Evolutionary conservation across 179 eudicot genomes (phyloP).

Genomic region (Actinidia arguta): DNA sequence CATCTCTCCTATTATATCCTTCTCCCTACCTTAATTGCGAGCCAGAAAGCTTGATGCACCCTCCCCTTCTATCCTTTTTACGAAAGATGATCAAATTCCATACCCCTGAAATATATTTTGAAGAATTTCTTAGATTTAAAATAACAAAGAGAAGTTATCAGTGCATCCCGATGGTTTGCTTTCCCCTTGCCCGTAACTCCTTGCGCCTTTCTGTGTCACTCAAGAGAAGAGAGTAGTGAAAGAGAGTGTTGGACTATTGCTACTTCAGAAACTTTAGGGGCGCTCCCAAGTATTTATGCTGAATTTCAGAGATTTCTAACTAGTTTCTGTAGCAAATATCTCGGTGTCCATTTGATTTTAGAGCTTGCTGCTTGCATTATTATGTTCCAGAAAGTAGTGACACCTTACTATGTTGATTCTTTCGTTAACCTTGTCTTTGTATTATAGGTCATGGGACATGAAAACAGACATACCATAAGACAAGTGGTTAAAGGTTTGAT

Average conservation of each 20-base stretch:
- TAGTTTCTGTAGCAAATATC: neutral
- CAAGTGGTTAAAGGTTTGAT: slow-evolving; percentile 80
- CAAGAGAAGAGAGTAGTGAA: neutral
- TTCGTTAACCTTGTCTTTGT: slow-evolving; percentile 15
- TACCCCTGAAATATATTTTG: too few species aligned
- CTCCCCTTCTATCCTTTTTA: too few species aligned
- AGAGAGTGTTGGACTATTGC: neutral
- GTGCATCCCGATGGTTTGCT: neutral
- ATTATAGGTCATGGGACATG: slow-evolving; percentile 75
- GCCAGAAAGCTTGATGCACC: too few species aligned
- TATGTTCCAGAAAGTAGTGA: slow-evolving; percentile 10
- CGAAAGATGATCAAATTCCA: too few species aligned
- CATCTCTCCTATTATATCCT: neutral
- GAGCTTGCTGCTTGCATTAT: neutral
- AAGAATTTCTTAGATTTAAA: neutral
- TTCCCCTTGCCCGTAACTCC: neutral
- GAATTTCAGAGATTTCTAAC: neutral
- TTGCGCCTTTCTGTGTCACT: neutral
- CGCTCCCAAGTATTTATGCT: neutral
- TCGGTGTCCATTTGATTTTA: neutral
- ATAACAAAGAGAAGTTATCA: neutral
- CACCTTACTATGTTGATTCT: slow-evolving; percentile 14
- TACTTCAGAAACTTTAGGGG: neutral
- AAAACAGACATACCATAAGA: slow-evolving; percentile 57
- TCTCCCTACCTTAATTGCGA: too few species aligned